These are phyloP conservation scores for Tuber aestivum DNA, from an alignment of 495 filamentous ascomycete genomes.

Conservation along the genomic window DNA sequence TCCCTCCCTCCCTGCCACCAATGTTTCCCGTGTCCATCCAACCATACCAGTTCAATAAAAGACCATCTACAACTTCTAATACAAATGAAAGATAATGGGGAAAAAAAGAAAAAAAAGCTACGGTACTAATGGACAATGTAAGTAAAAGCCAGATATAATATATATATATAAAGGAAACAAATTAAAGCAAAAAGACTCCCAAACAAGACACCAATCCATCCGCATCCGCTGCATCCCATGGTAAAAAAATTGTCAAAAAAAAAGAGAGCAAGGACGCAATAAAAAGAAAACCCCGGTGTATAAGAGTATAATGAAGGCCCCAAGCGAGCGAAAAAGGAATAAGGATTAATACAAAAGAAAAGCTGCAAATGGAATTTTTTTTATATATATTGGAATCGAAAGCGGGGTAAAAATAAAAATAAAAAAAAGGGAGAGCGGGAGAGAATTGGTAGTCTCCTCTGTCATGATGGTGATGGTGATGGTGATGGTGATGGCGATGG, in stretches of 20 bases:
- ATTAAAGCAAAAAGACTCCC: slow-evolving; percentile 12
- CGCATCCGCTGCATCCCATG: slow-evolving; percentile 41
- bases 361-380: background rate
- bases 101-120: slow-evolving; percentile 16
- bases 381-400: background rate
- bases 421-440: no score
- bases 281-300: slow-evolving; percentile 23
- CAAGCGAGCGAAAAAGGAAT: slow-evolving; percentile 46
- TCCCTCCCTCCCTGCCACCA: background rate
- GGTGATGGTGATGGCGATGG: background rate
- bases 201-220: slow-evolving; percentile 18
- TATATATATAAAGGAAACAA: slow-evolving; percentile 14
- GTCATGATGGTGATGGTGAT: background rate
- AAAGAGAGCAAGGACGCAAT: slow-evolving; percentile 20
- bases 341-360: slow-evolving; percentile 15
- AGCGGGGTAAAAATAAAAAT: slow-evolving; percentile 42
- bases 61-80: background rate
- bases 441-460: background rate
- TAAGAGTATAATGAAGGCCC: slow-evolving; percentile 33
- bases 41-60: background rate
- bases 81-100: slow-evolving; percentile 22
- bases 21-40: background rate
- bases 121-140: slow-evolving; percentile 17
- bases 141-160: slow-evolving; percentile 12
- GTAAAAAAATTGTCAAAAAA: slow-evolving; percentile 20